Evolutionary conservation across 805 yeast species (phyloP), one percentile per base, ranked within the genome.

Genomic region (Candida tallmaniae): DNA sequence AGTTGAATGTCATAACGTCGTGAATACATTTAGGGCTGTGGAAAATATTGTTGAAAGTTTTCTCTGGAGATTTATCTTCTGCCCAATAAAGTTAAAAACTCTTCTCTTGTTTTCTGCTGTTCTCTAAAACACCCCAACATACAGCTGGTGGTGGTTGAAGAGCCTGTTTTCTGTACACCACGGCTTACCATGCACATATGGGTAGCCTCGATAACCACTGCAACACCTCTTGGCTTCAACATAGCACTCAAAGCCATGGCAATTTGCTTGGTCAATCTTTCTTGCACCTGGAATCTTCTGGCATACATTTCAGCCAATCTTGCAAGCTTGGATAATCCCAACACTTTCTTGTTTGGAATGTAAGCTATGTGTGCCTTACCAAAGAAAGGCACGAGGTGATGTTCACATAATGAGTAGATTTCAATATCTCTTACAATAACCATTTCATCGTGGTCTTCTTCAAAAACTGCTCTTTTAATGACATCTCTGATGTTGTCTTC

Each of bases 151-250:
- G 88, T 80, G 2, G 98, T 93, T 13, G 84, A 74, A 13, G 95
- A 83, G 1, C 97, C 97, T 0, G 96, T 78, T 61, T 93, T 93
- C 60, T 93, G 97, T 18, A 93, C 86, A 37, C 98, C 98, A 55
- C 98, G 76, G 58, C 95, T 86, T 18, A 90, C 97, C 98, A 93
- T 93, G 60, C 98, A 93, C 98, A 93, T 93, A 57, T 93, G 98
- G 2, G 90, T 77, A 13, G 97, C 97, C 62, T 93, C 98, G 51
- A 93, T 88, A 18, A 93, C 97, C 26, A 93, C 98, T 1, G 97
- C 98, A 6, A 93, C 98, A 42, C 98, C 98, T 51, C 89, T 75
- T 12, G 98, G 98, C 52, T 83, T 81, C 51, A 93, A 70, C 39
- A 89, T 85, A 53, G 88, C 97, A 56, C 82, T 78, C 36, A 93